Evolutionary conservation across 148 eudicot genomes (phyloP), one percentile per base, ranked within the genome.

Genomic region (Mesembryanthemum crystallinum): DNA sequence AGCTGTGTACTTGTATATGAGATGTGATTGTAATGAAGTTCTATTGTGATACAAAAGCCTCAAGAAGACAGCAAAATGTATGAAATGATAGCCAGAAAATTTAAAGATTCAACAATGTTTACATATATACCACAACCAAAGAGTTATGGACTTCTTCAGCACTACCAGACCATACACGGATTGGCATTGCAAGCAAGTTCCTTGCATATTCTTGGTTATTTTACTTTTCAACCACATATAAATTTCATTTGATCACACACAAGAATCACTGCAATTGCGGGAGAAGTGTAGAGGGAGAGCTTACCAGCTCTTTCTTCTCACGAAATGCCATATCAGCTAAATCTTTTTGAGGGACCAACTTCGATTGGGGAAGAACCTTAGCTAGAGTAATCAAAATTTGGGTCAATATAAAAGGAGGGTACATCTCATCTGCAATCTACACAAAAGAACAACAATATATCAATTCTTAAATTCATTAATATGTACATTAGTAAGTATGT

Each of bases 371-470:
- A 75, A 95, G 83, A 71, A 93, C 67, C 78, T 91, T 90, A 55
- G 97, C 91, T 59, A 95, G 5, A 30, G 91, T 84, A 51, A 87
- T 87, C 51, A 95, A 85, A 75, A 92, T 27, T 81, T 92, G 82
- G 33, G 87, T 84, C 81, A 92, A 67, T 25, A 87, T 45, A 87
- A 86, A 79, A 75, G 99, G 87, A 20, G 99, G 99, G 71, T 85
- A 87, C 87, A 95, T 80, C 78, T 89, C 94, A 87, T 92, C 97
- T 81, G 99, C 96, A 81, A 95, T 92, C 99, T 96, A 81, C 69
- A 75, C 66, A 66, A 74, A 67, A 42, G 45, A 76, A 57, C 21
- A 70, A 28, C 7, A 60, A 77, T 45, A 35, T 15, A 67, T 77
- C 32, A 74, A 51, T 54, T 21, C 11, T 43, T 10, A 20, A 47